phyloP scores from a whole-genome alignment of 495 filamentous ascomycete species.

The Amphirosellinia nigrospora region DNA sequence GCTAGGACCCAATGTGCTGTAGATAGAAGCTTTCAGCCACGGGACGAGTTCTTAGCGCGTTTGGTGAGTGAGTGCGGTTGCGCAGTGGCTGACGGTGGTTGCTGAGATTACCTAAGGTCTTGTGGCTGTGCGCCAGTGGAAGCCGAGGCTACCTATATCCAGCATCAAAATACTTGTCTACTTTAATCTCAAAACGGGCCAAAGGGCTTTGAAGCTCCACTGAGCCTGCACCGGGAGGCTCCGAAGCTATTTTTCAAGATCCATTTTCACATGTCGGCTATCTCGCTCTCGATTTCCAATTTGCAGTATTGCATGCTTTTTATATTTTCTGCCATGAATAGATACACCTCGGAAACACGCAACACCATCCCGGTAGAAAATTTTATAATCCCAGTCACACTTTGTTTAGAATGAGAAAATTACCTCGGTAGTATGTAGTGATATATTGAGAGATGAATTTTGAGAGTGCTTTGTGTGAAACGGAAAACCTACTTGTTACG shows the following conservation, averaged over 20 bases:
- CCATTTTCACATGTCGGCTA: slow-evolving; percentile 20
- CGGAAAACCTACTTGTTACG: neutral
- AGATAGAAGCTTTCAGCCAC: slow-evolving; percentile 25
- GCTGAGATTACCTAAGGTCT: neutral
- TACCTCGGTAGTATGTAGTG: slow-evolving; percentile 1
- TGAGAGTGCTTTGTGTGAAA: neutral
- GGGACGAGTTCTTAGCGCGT: neutral
- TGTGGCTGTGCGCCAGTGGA: slow-evolving; percentile 3
- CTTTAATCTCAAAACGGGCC: no score
- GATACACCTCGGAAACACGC: neutral
- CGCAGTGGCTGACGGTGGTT: neutral
- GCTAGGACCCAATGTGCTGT: no score
- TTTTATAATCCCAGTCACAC: slow-evolving; percentile 3
- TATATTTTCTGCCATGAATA: neutral
- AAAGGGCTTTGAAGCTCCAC: no score
- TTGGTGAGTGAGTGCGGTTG: neutral
- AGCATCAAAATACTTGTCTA: neutral
- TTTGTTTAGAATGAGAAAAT: neutral
- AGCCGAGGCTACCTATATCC: neutral
- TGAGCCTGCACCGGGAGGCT: neutral
- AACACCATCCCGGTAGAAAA: neutral
- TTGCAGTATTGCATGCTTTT: neutral
- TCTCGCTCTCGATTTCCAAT: neutral
- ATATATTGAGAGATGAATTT: neutral
- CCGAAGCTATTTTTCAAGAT: neutral